Evolutionary conservation across 2,329 filamentous ascomycete genomes (phyloP).

Genomic region (Clonostachys solani): DNA sequence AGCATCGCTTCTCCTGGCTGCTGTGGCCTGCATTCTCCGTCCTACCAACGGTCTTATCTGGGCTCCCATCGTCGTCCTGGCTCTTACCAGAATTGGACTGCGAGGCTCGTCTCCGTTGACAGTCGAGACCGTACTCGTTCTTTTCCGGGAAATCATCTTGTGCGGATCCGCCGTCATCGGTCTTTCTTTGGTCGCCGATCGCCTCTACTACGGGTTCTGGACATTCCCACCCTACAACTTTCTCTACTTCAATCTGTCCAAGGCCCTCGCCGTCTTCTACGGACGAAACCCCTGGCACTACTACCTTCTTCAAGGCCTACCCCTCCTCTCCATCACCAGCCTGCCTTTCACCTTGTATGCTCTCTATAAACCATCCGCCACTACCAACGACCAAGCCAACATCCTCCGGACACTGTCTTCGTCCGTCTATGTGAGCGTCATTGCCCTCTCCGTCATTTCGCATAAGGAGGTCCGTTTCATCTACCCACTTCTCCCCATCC

Average conservation of each 20-base stretch:
- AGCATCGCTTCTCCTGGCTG: conserved; percentile 69
- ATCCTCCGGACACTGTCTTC: conserved; percentile 42
- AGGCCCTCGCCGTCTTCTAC: conserved; percentile 89
- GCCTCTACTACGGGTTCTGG: conserved; percentile 78
- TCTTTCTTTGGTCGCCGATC: conserved; percentile 65
- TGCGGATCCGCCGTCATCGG: conserved; percentile 60
- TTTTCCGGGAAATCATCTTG: conserved; percentile 59
- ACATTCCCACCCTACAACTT: conserved; percentile 85
- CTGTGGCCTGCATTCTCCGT: conserved; percentile 76
- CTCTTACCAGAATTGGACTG: conserved; percentile 35
- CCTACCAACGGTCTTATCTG: conserved; percentile 90
- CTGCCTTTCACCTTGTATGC: conserved; percentile 71
- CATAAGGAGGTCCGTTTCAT: conserved; percentile 99
- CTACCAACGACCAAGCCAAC: conserved; percentile 25
- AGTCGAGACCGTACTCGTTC: conserved; percentile 36
- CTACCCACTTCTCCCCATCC: conserved; percentile 82
- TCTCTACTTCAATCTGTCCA: conserved; percentile 84
- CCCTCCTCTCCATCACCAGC: conserved; percentile 78
- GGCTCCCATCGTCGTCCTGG: conserved; percentile 53
- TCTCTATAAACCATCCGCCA: conserved; percentile 44
- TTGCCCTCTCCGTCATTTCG: conserved; percentile 69
- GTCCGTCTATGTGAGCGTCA: conserved; percentile 55
- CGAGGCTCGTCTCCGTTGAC: conserved; percentile 33
- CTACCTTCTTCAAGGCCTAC: conserved; percentile 85
- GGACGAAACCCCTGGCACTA: conserved; percentile 89